A percentile compares a stretch with the other conserved stretches of the same genome.
These are phyloP conservation scores for Ulota crispa DNA, from an alignment of 225 moss, liverwort and hornwort genomes.

Conservation along the genomic window DNA sequence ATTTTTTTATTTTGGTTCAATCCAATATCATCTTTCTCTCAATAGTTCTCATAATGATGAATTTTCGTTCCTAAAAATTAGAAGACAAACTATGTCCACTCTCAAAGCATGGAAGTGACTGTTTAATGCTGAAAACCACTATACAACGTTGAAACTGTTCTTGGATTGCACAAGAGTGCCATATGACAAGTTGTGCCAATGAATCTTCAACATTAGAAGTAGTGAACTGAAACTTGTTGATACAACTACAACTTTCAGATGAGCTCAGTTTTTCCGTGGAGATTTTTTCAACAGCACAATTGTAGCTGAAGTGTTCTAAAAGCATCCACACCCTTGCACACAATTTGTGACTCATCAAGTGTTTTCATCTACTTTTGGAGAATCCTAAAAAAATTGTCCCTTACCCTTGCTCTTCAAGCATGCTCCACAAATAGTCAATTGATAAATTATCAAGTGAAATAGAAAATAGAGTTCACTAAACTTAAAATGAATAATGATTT, in stretches of 20 bases:
- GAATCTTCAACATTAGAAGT: background rate
- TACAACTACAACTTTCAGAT: background rate
- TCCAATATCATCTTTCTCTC: background rate
- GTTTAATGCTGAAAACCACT: background rate
- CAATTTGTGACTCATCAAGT: too few relatives aligned
- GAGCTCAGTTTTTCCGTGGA: background rate
- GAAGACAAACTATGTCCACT: background rate
- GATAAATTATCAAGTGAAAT: too few relatives aligned
- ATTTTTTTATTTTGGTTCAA: too few relatives aligned
- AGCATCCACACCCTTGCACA: too few relatives aligned
- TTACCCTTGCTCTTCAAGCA: too few relatives aligned
- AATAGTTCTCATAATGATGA: background rate
- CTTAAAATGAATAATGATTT: too few relatives aligned
- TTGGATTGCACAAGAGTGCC: background rate
- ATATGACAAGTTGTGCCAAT: background rate
- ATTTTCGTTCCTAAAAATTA: background rate
- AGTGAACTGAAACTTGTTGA: background rate
- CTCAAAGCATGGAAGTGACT: background rate
- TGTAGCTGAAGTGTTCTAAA: conserved; percentile 43
- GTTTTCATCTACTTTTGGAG: too few relatives aligned
- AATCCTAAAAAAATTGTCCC: too few relatives aligned
- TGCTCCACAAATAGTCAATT: too few relatives aligned
- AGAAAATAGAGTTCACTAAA: too few relatives aligned
- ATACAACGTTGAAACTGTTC: background rate
- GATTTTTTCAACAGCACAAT: conserved; percentile 32